These are phyloP conservation scores for Quercus mongolica DNA, from an alignment of 306 rosid species.

Conservation along the genomic window DNA sequence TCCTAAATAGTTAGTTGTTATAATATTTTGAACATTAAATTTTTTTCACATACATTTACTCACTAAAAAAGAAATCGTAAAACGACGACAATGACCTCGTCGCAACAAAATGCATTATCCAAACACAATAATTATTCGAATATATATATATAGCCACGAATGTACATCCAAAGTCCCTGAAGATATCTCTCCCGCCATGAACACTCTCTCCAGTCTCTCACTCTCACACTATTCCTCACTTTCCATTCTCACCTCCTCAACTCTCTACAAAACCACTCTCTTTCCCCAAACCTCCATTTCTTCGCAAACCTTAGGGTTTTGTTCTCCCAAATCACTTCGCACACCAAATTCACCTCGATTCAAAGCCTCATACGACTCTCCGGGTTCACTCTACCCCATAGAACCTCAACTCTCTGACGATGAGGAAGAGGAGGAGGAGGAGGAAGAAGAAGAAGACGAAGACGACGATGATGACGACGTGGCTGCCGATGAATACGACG, in stretches of 20 bases:
- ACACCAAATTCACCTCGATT: conserved; percentile 24
- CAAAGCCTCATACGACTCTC: conserved; percentile 40
- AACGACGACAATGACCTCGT: not conserved
- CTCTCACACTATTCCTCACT: conserved; percentile 19
- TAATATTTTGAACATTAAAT: too few species aligned
- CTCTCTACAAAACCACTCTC: not conserved
- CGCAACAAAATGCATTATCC: not conserved
- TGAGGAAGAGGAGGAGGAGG: conserved; percentile 50
- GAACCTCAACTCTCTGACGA: conserved; percentile 48
- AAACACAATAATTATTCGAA: not conserved
- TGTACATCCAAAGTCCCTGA: not conserved
- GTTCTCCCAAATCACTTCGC: conserved; percentile 23
- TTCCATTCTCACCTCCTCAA: conserved; percentile 2
- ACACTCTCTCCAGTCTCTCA: conserved; percentile 27
- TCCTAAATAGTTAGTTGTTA: too few species aligned
- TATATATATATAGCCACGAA: not conserved
- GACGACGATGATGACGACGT: conserved; percentile 41
- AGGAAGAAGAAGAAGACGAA: not conserved
- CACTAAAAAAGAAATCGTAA: not conserved
- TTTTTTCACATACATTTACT: too few species aligned
- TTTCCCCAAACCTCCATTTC: conserved; percentile 23
- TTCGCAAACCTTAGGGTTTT: conserved; percentile 29
- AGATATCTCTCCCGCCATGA: conserved; percentile 83
- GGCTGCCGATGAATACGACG: conserved; percentile 78
- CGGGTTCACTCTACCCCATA: conserved; percentile 37